Percentiles rank a stretch among this genome's conserved stretches.
Evolutionary conservation across 2,329 filamentous ascomycete genomes (phyloP).

Genomic region (Coniosporium tulheliwenetii): DNA sequence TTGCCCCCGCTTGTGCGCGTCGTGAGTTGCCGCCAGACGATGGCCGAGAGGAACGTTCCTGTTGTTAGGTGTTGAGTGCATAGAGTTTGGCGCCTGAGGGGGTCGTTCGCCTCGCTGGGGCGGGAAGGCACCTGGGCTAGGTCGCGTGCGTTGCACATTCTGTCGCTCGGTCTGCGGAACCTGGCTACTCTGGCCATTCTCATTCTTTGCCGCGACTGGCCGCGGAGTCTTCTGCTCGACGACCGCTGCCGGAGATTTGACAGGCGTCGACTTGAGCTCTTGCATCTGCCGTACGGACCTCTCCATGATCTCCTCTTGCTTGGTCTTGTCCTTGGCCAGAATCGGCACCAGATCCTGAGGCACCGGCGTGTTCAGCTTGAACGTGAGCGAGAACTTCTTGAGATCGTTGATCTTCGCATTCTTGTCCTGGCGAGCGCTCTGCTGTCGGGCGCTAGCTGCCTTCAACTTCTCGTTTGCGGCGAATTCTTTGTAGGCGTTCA

Average conservation of each 20-base stretch:
- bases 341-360: conserved; percentile 86
- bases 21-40: no score
- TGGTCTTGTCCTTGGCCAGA: conserved; percentile 87
- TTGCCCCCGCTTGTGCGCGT: background rate
- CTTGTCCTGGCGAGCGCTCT: conserved; percentile 54
- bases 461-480: conserved; percentile 45
- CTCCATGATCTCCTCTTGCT: conserved; percentile 84
- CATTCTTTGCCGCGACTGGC: conserved; percentile 7
- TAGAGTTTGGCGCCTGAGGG: conserved; percentile 4
- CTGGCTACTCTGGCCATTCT: background rate
- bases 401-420: conserved; percentile 86
- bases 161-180: background rate
- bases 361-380: conserved; percentile 88
- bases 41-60: no score
- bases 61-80: no score
- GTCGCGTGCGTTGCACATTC: background rate
- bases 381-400: conserved; percentile 85
- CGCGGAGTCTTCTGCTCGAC: conserved; percentile 4
- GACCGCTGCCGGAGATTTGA: background rate
- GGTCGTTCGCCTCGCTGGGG: background rate
- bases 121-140: background rate
- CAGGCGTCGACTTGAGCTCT: conserved; percentile 13
- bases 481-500: conserved; percentile 50
- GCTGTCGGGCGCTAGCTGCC: conserved; percentile 35
- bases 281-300: conserved; percentile 68